Base-by-base conservation (phyloP, 805 yeast genomes). In the Komagataella pastoris region DNA sequence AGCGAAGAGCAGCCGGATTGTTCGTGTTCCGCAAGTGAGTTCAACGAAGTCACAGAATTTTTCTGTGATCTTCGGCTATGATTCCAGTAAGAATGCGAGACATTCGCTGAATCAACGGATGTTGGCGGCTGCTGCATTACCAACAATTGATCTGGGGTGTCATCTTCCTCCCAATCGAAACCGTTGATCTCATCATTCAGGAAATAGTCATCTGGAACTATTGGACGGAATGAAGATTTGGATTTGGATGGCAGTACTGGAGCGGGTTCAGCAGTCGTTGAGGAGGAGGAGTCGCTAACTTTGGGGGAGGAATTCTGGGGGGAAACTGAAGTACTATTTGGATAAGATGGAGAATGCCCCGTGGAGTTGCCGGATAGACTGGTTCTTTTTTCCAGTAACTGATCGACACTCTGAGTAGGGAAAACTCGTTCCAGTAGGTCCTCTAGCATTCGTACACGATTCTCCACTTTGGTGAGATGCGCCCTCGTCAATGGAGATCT, bases 401-500 rank as follows among this genome's bases (percentile, higher is more conserved):
- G 62, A 44, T 78, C 78, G n/a, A 78, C 54, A 50, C 73, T 74
- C 47, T 66, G 70, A 45, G 77, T 12, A 0, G 72, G 85, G 6
- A 74, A 55, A 14, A 78, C 55, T 47, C 67, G 72, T 19, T 61
- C 56, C 7, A 80, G 57, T 8, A 80, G 55, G 8, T 58, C 55
- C 59, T 80, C 83, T 52, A 81, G 61, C 44, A 64, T 70, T 43
- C 68, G 63, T 4, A 77, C 76, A 49, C 80, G 65, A 50, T 70
- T 74, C 64, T 88, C 96, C 24, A 88, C 88, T 51, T 76, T 76
- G 14, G 95, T 87, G 56, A 88, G 68, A 66, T 86, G 84, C 3
- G 85, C 88, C 57, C 96, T 70, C 0, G 96, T 88, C 52, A 88
- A 67, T 0, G 96, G 96, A 3, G 91, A 81, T 51, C 96, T 71